Conservation (phyloP, 495 filamentous ascomycete genomes). For the Penicillium bovifimosum region DNA sequence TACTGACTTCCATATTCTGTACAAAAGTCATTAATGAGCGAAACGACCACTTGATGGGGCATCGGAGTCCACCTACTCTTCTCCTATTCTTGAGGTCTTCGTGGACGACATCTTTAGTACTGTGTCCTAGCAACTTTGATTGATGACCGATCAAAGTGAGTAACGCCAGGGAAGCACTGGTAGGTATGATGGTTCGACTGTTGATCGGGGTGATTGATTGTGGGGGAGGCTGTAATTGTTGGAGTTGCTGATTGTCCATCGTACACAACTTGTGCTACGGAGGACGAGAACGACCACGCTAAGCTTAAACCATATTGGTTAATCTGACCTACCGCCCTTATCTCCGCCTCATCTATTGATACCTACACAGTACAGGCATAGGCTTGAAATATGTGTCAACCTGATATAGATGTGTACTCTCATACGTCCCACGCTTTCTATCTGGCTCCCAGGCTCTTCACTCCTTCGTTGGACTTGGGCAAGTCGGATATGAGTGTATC, state of each 20-base stretch:
- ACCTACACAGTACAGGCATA: not conserved
- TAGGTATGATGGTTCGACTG: slow-evolving; percentile 10
- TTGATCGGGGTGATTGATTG: slow-evolving; percentile 19
- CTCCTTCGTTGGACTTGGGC: no score
- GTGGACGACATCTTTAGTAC: slow-evolving; percentile 54
- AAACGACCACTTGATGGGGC: slow-evolving; percentile 21
- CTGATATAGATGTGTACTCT: no score
- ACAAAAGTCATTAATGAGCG: slow-evolving; percentile 10
- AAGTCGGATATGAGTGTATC: no score
- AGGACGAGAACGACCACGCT: not conserved
- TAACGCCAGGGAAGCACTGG: not conserved
- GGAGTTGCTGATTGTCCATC: slow-evolving; percentile 14
- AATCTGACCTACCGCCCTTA: not conserved
- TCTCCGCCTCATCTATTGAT: not conserved
- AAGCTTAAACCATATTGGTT: not conserved
- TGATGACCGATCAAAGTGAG: not conserved
- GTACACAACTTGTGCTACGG: not conserved
- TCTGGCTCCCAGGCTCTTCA: no score
- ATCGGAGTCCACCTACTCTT: slow-evolving; percentile 69
- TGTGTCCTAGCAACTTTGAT: not conserved
- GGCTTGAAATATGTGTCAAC: not conserved
- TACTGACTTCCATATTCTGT: slow-evolving; percentile 95
- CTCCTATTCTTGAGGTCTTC: slow-evolving; percentile 88
- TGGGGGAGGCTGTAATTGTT: slow-evolving; percentile 21
- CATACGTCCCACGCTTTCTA: no score